A percentile compares a stretch with the other conserved stretches of the same genome.
Evolutionary conservation across 768 basidiomycete species (phyloP).

Genomic region (Tricholoma hemisulphureum): DNA sequence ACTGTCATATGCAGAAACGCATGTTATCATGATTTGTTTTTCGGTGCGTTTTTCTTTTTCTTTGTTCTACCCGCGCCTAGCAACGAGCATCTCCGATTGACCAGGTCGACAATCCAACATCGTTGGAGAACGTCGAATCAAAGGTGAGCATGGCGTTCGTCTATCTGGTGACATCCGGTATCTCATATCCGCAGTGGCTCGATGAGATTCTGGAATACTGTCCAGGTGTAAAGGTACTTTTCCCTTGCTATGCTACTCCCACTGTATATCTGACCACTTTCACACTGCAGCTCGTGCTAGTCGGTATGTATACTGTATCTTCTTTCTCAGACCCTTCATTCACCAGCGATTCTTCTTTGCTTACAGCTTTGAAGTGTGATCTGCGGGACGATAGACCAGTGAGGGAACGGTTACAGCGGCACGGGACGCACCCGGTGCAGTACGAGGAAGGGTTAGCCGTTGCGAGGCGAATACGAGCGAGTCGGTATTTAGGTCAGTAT

Average conservation of each 20-base stretch:
- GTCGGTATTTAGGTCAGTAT: slow-evolving; percentile 81
- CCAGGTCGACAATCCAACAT: slow-evolving; percentile 91
- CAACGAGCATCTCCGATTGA: not conserved
- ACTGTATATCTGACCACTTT: slow-evolving; percentile 8
- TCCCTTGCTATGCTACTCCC: not conserved
- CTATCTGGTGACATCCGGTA: not conserved
- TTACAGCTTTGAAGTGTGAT: slow-evolving; percentile 91
- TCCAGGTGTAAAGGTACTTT: slow-evolving; percentile 86
- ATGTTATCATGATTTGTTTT: slow-evolving; percentile 95
- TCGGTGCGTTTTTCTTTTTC: slow-evolving; percentile 51
- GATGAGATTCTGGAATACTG: slow-evolving; percentile 91
- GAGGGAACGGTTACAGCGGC: slow-evolving; percentile 69
- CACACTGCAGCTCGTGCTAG: slow-evolving; percentile 68
- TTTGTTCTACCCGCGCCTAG: slow-evolving; percentile 11
- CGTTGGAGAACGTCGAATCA: slow-evolving; percentile 91
- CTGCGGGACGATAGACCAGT: slow-evolving; percentile 79
- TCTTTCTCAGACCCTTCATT: slow-evolving; percentile 4
- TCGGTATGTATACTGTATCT: slow-evolving; percentile 59
- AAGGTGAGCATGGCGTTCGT: slow-evolving; percentile 53
- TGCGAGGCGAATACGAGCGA: slow-evolving; percentile 87
- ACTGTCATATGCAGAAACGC: slow-evolving; percentile 94
- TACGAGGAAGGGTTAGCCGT: slow-evolving; percentile 92
- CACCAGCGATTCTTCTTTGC: not conserved
- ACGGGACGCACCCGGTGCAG: slow-evolving; percentile 70
- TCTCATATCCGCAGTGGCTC: slow-evolving; percentile 66